Evolutionary conservation across 768 basidiomycete genomes (phyloP).

Genomic region (Chalciporus chontae): DNA sequence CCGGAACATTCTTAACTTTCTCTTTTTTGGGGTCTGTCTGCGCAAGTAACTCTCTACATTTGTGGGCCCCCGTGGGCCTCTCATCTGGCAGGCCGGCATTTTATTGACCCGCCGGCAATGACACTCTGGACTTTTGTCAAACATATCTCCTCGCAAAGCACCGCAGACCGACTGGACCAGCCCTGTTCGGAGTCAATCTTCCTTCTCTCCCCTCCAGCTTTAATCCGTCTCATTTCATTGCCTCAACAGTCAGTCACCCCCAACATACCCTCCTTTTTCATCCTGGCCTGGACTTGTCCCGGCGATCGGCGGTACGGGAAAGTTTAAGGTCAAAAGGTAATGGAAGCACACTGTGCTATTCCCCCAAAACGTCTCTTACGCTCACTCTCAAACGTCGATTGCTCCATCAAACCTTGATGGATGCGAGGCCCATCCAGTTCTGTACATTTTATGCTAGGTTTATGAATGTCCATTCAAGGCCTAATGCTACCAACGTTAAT

Average conservation of each 20-base stretch:
- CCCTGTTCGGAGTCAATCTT: not conserved
- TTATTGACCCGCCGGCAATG: conserved; percentile 5
- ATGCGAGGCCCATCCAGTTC: conserved; percentile 8
- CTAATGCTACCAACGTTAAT: conserved; percentile 17
- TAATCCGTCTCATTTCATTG: conserved; percentile 1
- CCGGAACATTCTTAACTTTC: not conserved
- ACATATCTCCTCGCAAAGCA: not conserved
- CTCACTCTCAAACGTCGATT: conserved; percentile 1
- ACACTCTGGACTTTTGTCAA: not conserved
- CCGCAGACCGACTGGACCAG: too few species aligned
- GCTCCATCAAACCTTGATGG: conserved; percentile 28
- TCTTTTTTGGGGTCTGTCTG: not conserved
- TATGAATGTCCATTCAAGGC: not conserved
- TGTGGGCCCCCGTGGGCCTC: not conserved
- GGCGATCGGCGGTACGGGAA: conserved; percentile 20
- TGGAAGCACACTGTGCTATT: conserved; percentile 9
- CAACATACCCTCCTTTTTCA: not conserved
- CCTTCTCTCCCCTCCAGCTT: conserved; percentile 1
- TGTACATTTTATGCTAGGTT: conserved; percentile 7
- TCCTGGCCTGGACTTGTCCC: not conserved
- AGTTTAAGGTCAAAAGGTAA: conserved; percentile 18
- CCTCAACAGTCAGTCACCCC: not conserved
- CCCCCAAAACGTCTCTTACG: conserved; percentile 4
- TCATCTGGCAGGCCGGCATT: too few species aligned
- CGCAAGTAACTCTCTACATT: not conserved